Evolutionary conservation across 495 filamentous ascomycete genomes (phyloP), one percentile per base, ranked within the genome.

Genomic region (Penicillium ochrochloron): DNA sequence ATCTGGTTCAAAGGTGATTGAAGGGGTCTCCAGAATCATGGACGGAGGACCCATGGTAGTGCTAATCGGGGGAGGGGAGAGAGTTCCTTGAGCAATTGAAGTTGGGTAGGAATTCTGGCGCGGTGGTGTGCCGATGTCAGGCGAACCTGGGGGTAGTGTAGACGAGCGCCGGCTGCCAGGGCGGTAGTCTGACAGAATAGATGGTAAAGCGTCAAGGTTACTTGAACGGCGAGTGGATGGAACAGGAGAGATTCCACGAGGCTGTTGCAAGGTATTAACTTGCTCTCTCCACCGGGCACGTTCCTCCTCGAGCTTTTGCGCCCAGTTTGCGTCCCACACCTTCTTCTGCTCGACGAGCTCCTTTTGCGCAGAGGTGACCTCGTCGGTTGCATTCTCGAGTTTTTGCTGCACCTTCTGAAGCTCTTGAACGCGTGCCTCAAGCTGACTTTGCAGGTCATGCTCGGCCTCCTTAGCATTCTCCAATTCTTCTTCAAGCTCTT

Each of bases 401-500:
- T 85, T 85, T 56, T 83, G 83, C 52, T 88, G 85, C 29, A 92
- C 73, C 57, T 81, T 80, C 60, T 88, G 84, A n/a, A 91, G 62
- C 68, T 90, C 84, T n/a, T 84, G 76, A 41, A 83, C 86, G 51
- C 86, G 85, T 39, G 88, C 83, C 15, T 84, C 71, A 5, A 89
- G 75, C 51, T 85, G 83, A 65, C 74, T 75, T 55, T 86, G 80
- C 9, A 92, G 78, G 23, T 84, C 86, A 14, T 88, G 84, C 57
- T 90, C 81, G 34, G 84, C 83, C 42, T 88, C 87, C 67, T 84
- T 87, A 25, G 88, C 79, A 60, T 82, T 84, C 69, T 97, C 94
- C 14, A 96, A 77, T 53, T 97, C 92, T 64, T 97, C 91, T 68
- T 97, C 94, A 12, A 89, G 76, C 41, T 86, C 86, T 74, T 91